Base-by-base conservation (phyloP, 257 asterid genomes). In the Orobanche coerulescens region DNA sequence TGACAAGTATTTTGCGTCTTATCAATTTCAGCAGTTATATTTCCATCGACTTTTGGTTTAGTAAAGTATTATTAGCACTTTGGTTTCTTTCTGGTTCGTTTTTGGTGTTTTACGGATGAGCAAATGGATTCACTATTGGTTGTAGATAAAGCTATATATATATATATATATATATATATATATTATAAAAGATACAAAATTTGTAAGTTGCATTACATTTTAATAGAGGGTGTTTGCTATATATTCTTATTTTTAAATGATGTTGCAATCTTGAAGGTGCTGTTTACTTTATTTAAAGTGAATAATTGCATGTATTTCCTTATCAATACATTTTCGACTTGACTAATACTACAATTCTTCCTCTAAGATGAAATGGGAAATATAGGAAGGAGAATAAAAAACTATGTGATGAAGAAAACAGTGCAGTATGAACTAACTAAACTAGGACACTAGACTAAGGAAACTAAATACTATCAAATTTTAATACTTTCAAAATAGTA, bases 1-100 rank as follows among this genome's bases (percentile, higher is more conserved):
- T 57, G 98, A 93, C 81, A 89, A 93, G 95, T 88, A 88, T 52
- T 59, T 46, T 67, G 18, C 37, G 58, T 28, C 37, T 33, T 57
- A 10, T 65, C 1, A 14, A 36, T 25, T 13, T 33, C 23, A 51
- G 1, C 18, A 43, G 30, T 63, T 57, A 22, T 67, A 22, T 67
- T 19, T 59, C 34, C 26, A 14, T 57, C 48, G 36, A 19, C 11
- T 58, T 23, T 74, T 34, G 20, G 31, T 50, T 73, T 16, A n/a
- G 62, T 28, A 1, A 14, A 10, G 37, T 64, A 22, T 48, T 18
- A n/a, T 39, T 62, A 14, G 54, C 54, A 8, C 3, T 62, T 1
- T 6, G 34, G 5, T 23, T 26, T 47, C 22, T 14, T 44, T 25
- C 5, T 15, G 46, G 2, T n/a, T 19, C 28, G 33, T 15, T 11